A percentile compares a stretch with the other conserved stretches of the same genome.
phyloP scores from a whole-genome alignment of 352 stramenopile genomes.

The Peronospora tabacina region DNA sequence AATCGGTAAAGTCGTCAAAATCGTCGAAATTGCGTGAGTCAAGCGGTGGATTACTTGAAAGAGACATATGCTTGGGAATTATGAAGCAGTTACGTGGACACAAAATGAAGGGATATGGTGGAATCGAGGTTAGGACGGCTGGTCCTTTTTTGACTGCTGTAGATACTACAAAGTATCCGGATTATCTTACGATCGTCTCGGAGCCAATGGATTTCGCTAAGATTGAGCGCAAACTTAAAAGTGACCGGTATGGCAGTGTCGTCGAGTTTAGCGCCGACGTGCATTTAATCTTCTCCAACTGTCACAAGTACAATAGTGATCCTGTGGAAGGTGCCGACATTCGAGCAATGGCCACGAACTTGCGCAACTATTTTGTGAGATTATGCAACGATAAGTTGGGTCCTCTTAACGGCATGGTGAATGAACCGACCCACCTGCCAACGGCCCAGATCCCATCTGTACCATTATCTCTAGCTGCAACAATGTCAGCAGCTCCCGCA shows the following conservation, averaged over 20 bases:
- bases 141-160: conserved; percentile 78
- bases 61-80: conserved; percentile 59
- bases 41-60: conserved; percentile 38
- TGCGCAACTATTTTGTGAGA: conserved; percentile 73
- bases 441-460: conserved; percentile 5
- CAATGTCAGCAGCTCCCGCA: conserved; percentile 11
- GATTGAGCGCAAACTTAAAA: conserved; percentile 84
- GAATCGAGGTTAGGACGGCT: conserved; percentile 74
- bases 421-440: conserved; percentile 10
- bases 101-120: conserved; percentile 82
- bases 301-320: conserved; percentile 86
- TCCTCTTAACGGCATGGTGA: conserved; percentile 29
- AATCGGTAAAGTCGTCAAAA: conserved; percentile 23
- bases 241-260: conserved; percentile 63
- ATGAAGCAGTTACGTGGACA: conserved; percentile 62
- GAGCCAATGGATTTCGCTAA: conserved; percentile 86
- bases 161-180: conserved; percentile 79
- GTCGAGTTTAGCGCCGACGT: conserved; percentile 82
- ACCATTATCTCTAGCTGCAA: conserved; percentile 4
- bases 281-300: conserved; percentile 85
- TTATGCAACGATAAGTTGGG: conserved; percentile 65
- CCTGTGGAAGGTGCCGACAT: conserved; percentile 80
- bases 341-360: conserved; percentile 73
- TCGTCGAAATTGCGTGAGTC: conserved; percentile 37
- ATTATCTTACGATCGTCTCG: conserved; percentile 71